Conservation (phyloP, 148 eudicot species). For the Euryodendron excelsum region DNA sequence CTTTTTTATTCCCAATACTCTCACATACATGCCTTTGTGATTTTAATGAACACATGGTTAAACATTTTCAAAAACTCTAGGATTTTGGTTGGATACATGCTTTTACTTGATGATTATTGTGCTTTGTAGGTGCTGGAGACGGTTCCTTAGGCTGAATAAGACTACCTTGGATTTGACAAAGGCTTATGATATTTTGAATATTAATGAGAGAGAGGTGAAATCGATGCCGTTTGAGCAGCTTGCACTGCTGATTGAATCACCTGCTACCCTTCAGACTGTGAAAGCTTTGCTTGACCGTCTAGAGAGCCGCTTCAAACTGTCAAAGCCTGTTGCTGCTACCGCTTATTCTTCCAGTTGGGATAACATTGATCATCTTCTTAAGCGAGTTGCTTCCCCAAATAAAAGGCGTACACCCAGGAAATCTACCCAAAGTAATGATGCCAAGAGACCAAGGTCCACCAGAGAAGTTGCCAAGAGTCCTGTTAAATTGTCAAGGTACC, state of each 20-base stretch:
- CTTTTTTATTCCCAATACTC: not conserved
- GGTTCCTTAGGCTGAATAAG: slow-evolving; percentile 48
- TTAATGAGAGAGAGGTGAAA: slow-evolving; percentile 53
- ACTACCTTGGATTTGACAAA: slow-evolving; percentile 66
- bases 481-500: slow-evolving; percentile 65
- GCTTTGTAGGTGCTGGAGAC: slow-evolving; percentile 71
- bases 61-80: not conserved
- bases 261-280: slow-evolving; percentile 47
- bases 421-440: slow-evolving; percentile 32
- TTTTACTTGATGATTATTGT: not conserved
- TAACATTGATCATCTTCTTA: slow-evolving; percentile 87
- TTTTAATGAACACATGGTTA: not conserved
- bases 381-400: slow-evolving; percentile 71
- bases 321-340: slow-evolving; percentile 26
- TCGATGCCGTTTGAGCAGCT: slow-evolving; percentile 91
- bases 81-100: not conserved
- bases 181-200: slow-evolving; percentile 49
- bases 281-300: slow-evolving; percentile 73
- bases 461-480: slow-evolving; percentile 35
- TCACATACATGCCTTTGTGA: not conserved
- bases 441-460: slow-evolving; percentile 38
- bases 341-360: slow-evolving; percentile 37
- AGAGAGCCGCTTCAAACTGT: slow-evolving; percentile 59
- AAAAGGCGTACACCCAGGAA: slow-evolving; percentile 55
- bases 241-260: slow-evolving; percentile 67